phyloP scores from a whole-genome alignment of 2,329 filamentous ascomycete species.

The Fusarium sp. region DNA sequence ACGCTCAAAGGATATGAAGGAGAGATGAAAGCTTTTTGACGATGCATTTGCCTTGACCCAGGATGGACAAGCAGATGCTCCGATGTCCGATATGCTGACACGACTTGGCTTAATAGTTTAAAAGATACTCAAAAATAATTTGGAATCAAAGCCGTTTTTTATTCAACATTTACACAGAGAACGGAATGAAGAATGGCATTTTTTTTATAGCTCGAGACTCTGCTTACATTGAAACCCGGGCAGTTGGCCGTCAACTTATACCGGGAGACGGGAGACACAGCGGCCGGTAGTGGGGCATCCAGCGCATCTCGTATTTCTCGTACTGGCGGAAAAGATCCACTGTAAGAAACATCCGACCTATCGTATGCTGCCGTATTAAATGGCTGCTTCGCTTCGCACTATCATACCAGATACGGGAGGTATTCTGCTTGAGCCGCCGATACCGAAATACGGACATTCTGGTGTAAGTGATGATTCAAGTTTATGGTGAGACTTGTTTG shows the following conservation, averaged over 20 bases:
- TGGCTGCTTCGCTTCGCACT: slow-evolving; percentile 21
- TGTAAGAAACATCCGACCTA: slow-evolving; percentile 1
- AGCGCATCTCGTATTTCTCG: slow-evolving; percentile 40
- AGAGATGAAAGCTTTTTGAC: not conserved
- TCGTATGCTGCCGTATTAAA: not conserved
- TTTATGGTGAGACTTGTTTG: not conserved
- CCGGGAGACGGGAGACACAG: slow-evolving; percentile 13
- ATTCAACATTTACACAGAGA: not conserved
- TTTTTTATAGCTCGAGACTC: slow-evolving; percentile 2
- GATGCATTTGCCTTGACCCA: not conserved
- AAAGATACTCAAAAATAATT: no score
- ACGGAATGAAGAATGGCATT: rapidly evolving
- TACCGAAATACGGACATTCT: not conserved
- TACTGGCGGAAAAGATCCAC: slow-evolving; percentile 27
- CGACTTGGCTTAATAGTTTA: not conserved
- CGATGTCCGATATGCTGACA: slow-evolving; percentile 29
- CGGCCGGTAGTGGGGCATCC: slow-evolving; percentile 25
- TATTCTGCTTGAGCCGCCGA: not conserved
- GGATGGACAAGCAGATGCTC: slow-evolving; percentile 18
- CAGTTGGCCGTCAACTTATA: slow-evolving; percentile 1
- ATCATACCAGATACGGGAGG: slow-evolving; percentile 31
- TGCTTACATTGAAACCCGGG: not conserved
- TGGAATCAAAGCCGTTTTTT: rapidly evolving
- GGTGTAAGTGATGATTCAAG: not conserved
- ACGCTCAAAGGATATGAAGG: not conserved